Evolutionary conservation across 345 rosid genomes (phyloP), one percentile per base, ranked within the genome.

Genomic region (Cochlearia excelsa): DNA sequence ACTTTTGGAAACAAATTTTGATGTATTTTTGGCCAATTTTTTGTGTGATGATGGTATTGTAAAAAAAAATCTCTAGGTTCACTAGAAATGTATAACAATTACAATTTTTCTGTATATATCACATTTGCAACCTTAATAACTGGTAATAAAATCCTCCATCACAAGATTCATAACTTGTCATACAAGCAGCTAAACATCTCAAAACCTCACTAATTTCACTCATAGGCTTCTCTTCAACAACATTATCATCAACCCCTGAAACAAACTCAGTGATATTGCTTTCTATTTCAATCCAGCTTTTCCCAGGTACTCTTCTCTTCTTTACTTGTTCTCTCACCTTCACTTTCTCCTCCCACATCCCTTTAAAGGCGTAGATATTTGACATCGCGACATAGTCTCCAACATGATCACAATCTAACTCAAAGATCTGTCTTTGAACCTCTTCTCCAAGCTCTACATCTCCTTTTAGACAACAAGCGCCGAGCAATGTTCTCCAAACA

Each of bases 251-350:
- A 42, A 42, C 52, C 26, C 73, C 74, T 40, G 76, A 74, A 44
- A 74, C 63, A 67, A 77, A 77, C 60, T 77, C 76, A 55, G 54
- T 52, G 30, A 77, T 70, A 2, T 11, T 46, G 23, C 53, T 67
- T 54, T 41, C 64, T 0, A 74, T 31, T 46, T 78, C 74, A 30
- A 68, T 78, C 56, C 66, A 74, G 77, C 81, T 78, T 38, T 75
- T 67, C 3, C 81, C 81, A 59, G 78, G 78, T 26, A 56, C 64
- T 60, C 72, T 74, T 74, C 78, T 74, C 59, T 67, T 69, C 67
- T 10, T 78, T 27, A 65, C 66, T 44, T 47, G 64, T 62, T 71
- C 59, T 26, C 78, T 78, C 23, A 59, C 37, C 45, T 10, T 46
- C 23, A 7, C 0, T 59, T 74, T 71, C 31, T 67, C 63, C 46